Evolutionary conservation across 2,329 filamentous ascomycete species (phyloP).

Genomic region (Penicillium sp.): DNA sequence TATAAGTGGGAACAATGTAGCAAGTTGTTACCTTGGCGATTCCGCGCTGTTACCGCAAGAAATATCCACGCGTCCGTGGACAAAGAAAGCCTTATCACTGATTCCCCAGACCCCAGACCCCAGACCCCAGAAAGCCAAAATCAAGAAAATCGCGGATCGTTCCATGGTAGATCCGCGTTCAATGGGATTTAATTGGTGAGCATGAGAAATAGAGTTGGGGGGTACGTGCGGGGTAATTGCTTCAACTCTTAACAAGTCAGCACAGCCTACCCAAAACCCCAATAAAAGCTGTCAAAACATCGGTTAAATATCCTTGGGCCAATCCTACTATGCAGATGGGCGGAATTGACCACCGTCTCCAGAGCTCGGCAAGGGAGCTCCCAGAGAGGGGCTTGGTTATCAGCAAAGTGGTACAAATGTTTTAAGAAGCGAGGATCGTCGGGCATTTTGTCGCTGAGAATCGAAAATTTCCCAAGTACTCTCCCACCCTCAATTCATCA

Average conservation of each 20-base stretch:
- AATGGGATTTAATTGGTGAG: neutral
- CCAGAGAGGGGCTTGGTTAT: neutral
- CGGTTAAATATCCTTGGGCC: neutral
- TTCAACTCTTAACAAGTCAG: neutral
- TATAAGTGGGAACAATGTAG: neutral
- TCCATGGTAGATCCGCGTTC: neutral
- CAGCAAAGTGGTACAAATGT: too few species aligned
- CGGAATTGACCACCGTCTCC: neutral
- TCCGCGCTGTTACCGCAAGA: neutral
- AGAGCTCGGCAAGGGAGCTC: neutral
- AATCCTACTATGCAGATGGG: neutral
- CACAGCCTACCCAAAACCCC: neutral
- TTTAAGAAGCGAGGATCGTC: neutral
- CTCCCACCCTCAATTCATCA: neutral
- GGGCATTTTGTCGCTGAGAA: neutral
- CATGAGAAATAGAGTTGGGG: neutral
- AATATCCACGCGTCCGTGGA: neutral
- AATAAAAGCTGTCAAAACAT: neutral
- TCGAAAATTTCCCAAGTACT: neutral
- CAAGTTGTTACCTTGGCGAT: neutral
- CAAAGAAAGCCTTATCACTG: neutral
- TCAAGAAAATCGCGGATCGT: neutral
- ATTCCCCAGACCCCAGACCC: neutral
- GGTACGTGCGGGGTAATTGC: neutral
- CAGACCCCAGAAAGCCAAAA: neutral